phyloP scores from a whole-genome alignment of 495 filamentous ascomycete genomes.

The Trichoderma erinaceum region DNA sequence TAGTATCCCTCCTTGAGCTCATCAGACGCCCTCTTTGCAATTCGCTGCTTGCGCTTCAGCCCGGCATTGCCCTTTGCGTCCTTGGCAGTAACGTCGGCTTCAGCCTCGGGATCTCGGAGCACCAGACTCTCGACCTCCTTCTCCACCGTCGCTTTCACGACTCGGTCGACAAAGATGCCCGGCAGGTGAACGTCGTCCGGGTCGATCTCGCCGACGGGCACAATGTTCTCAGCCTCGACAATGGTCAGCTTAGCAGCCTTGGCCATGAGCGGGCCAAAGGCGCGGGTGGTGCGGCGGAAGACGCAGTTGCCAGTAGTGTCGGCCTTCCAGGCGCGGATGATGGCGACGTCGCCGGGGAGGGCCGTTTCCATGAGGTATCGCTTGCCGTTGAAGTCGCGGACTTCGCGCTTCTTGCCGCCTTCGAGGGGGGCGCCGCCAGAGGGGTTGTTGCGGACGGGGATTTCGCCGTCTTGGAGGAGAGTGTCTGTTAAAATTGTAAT shows the following conservation, averaged over 20 bases:
- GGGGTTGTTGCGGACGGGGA: constrained; percentile 48
- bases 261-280: constrained; percentile 53
- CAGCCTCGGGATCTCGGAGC: constrained; percentile 29
- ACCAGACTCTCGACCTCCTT: constrained; percentile 55
- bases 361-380: constrained; percentile 58
- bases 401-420: constrained; percentile 50
- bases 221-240: constrained; percentile 64
- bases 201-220: constrained; percentile 52
- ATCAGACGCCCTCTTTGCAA: constrained; percentile 53
- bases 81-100: background rate
- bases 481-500: constrained; percentile 37
- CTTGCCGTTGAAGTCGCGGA: constrained; percentile 52
- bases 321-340: constrained; percentile 57
- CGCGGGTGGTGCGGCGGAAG: constrained; percentile 59
- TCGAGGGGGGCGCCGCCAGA: constrained; percentile 45
- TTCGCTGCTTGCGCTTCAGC: constrained; percentile 43
- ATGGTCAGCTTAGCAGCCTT: constrained; percentile 58
- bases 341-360: constrained; percentile 56
- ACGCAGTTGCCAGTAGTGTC: constrained; percentile 59
- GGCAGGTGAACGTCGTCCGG: constrained; percentile 54
- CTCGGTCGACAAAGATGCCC: constrained; percentile 58
- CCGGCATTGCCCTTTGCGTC: constrained; percentile 20
- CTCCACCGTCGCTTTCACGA: constrained; percentile 49
- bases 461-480: constrained; percentile 54
- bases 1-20: constrained; percentile 60